phyloP scores from a whole-genome alignment of 2,329 filamentous ascomycete species.

The Ceratocystis variospora region DNA sequence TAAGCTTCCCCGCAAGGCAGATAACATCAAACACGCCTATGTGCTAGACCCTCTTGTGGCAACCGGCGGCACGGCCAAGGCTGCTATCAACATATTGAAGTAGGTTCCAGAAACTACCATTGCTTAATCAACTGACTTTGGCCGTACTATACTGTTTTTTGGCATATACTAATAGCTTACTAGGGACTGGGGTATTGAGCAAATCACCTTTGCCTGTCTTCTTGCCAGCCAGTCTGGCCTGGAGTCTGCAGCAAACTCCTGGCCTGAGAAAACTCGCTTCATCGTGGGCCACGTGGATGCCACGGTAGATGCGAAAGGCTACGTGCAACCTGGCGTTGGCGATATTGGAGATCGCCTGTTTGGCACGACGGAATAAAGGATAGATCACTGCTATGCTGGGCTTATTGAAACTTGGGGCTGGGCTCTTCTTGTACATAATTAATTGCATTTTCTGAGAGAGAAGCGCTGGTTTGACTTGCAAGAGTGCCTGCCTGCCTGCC shows the following conservation, averaged over 20 bases:
- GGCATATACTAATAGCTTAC: neutral
- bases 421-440: slow-evolving; percentile 16
- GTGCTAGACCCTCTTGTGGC: slow-evolving; percentile 87
- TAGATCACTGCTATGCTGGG: neutral
- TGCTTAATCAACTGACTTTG: neutral
- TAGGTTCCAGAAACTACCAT: slow-evolving; percentile 21
- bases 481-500: too few relatives aligned
- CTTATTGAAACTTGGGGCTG: neutral
- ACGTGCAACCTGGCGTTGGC: slow-evolving; percentile 81
- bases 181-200: slow-evolving; percentile 74
- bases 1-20: slow-evolving; percentile 66
- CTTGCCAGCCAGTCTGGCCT: slow-evolving; percentile 63
- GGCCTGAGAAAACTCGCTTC: slow-evolving; percentile 63
- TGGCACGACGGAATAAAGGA: slow-evolving; percentile 20
- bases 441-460: neutral
- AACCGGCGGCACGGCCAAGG: slow-evolving; percentile 77
- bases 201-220: slow-evolving; percentile 62
- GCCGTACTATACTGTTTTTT: too few relatives aligned
- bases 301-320: slow-evolving; percentile 61
- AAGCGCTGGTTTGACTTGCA: neutral
- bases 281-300: slow-evolving; percentile 72
- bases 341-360: slow-evolving; percentile 87
- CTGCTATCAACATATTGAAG: slow-evolving; percentile 71
- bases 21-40: slow-evolving; percentile 48
- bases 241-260: slow-evolving; percentile 55